Conservation (phyloP, 2,329 filamentous ascomycete genomes). For the Fusarium haematococcum region DNA sequence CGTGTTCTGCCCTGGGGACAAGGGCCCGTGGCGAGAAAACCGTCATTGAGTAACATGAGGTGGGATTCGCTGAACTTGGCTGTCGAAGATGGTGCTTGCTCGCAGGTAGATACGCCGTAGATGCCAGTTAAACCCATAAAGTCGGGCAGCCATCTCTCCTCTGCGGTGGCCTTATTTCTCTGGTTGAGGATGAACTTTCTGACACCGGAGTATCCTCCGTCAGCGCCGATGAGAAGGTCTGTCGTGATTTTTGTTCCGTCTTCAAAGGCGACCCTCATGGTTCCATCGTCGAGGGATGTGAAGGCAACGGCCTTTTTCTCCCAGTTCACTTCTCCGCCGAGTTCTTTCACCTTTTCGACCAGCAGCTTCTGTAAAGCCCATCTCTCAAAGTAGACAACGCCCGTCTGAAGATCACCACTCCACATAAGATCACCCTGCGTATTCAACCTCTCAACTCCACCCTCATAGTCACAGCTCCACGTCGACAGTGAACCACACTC, state of each 20-base stretch:
- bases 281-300: constrained; percentile 16
- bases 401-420: constrained; percentile 34
- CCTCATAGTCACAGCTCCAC: constrained; percentile 28
- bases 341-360: constrained; percentile 23
- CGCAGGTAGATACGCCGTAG: constrained; percentile 35
- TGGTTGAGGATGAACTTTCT: constrained; percentile 33
- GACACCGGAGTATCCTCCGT: constrained; percentile 38
- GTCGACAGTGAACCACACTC: constrained; percentile 27
- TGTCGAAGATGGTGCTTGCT: not conserved
- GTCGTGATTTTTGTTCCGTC: constrained; percentile 14
- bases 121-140: constrained; percentile 38
- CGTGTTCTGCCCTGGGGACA: constrained; percentile 34
- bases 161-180: constrained; percentile 19
- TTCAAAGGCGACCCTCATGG: constrained; percentile 13
- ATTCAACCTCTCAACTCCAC: constrained; percentile 16
- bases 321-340: constrained; percentile 37
- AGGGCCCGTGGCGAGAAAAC: constrained; percentile 34
- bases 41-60: constrained; percentile 27
- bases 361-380: constrained; percentile 31
- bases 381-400: constrained; percentile 38
- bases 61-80: constrained; percentile 30
- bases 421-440: constrained; percentile 28
- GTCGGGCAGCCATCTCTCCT: constrained; percentile 37
- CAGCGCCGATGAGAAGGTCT: constrained; percentile 38
- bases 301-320: constrained; percentile 28